Evolutionary conservation across 1,139 yeast species (phyloP).

Genomic region (Saccharomyces uvarum): DNA sequence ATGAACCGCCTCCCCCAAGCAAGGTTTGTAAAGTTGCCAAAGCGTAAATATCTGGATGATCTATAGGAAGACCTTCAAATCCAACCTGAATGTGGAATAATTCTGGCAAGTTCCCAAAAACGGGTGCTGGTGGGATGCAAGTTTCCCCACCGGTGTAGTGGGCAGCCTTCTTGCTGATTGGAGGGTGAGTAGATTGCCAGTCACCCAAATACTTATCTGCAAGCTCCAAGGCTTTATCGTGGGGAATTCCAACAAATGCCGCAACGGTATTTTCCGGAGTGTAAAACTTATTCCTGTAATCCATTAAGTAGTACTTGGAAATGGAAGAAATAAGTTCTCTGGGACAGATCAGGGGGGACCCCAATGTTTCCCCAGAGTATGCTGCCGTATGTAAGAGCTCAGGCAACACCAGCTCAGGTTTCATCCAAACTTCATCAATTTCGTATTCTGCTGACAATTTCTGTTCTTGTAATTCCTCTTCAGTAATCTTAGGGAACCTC

Average conservation of each 20-base stretch:
- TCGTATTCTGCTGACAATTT: slow-evolving; percentile 73
- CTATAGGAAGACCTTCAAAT: slow-evolving; percentile 79
- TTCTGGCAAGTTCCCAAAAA: slow-evolving; percentile 69
- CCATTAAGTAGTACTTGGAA: slow-evolving; percentile 44
- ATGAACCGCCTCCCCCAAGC: slow-evolving; percentile 96
- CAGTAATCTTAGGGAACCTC: slow-evolving; percentile 56
- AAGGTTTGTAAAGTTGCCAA: slow-evolving; percentile 84
- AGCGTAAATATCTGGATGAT: slow-evolving; percentile 82
- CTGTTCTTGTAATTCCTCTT: slow-evolving; percentile 68
- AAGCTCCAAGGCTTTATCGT: slow-evolving; percentile 57
- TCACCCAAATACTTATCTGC: slow-evolving; percentile 60
- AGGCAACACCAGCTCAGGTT: slow-evolving; percentile 82
- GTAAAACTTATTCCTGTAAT: slow-evolving; percentile 61
- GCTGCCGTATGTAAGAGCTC: slow-evolving; percentile 84
- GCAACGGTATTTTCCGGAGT: slow-evolving; percentile 79
- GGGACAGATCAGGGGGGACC: slow-evolving; percentile 81
- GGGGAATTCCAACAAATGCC: slow-evolving; percentile 82
- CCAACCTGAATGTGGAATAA: slow-evolving; percentile 82
- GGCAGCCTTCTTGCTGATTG: slow-evolving; percentile 39
- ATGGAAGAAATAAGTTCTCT: slow-evolving; percentile 55
- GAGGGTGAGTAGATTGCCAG: slow-evolving; percentile 37
- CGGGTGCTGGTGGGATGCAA: slow-evolving; percentile 61
- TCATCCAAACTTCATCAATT: slow-evolving; percentile 69
- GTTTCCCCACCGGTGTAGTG: slow-evolving; percentile 73
- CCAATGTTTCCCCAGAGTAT: slow-evolving; percentile 62